Evolutionary conservation across 306 rosid species (phyloP), one percentile per base, ranked within the genome.

Genomic region (Sechiopsis laciniata): DNA sequence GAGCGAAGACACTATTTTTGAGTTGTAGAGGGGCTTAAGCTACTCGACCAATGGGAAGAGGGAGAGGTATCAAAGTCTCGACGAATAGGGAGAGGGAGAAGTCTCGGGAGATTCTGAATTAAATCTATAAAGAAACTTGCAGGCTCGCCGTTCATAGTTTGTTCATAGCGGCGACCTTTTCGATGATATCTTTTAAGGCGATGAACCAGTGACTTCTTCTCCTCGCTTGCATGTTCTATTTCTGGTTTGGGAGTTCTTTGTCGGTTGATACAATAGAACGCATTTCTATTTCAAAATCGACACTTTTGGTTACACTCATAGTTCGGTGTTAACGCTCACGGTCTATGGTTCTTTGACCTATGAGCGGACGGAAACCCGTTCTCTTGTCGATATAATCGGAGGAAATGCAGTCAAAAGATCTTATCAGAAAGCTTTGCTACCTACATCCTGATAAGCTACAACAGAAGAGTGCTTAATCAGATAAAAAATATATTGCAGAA

Each of bases 371-470:
- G 99, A 95, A 89, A 82, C 77, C 92, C 24, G 86, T 91, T 95
- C 99, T 53, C 97, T 95, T 12, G 96, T 88, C 6, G 92, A 91
- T 83, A 83, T 95, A 83, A 91, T 95, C 35, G 99, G 91, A 79
- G 96, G 92, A 66, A 89, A 80, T 37, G 85, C 96, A 1, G 99
- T 91, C 54, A 95, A 85, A 84, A 95, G 96, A 85, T 74, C 96
- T 20, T 95, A 91, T 78, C 99, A 95, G 80, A 85, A 84, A 83
- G 97, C 97, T 79, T 82, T 95, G 72, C 92, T 95, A 88, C 78
- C 84, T 95, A 48, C 99, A 95, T 84, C 99, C 96, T 15, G 99
- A 95, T 84, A 95, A 95, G 81, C 87, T 95, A 78, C 97, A 88
- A 78, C 29, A 95, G 83, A 95, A 90, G 81, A 90, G 92, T 75